Evolutionary conservation across 1,139 yeast species (phyloP).

Genomic region (Wickerhamiella infanticola): DNA sequence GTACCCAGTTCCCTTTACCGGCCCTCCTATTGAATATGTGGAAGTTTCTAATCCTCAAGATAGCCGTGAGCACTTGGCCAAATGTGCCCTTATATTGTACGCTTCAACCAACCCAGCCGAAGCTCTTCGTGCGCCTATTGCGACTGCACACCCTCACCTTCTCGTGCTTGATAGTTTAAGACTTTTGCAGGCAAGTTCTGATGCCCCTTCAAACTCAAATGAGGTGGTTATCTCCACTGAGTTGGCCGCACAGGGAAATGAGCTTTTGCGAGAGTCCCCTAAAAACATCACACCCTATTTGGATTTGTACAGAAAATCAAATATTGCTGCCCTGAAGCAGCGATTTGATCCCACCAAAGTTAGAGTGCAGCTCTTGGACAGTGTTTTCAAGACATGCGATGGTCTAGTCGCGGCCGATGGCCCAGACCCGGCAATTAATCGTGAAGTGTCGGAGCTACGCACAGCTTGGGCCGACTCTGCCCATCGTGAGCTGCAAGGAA

Average conservation of each 20-base stretch:
- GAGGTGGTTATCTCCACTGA: slow-evolving; percentile 13
- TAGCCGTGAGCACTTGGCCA: slow-evolving; percentile 19
- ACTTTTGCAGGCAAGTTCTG: not conserved
- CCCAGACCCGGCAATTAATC: slow-evolving; percentile 4
- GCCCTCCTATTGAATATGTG: slow-evolving; percentile 18
- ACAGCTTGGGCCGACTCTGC: slow-evolving; percentile 24
- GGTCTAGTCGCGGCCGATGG: slow-evolving; percentile 11
- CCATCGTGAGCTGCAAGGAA: slow-evolving; percentile 25
- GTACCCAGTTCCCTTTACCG: slow-evolving; percentile 22
- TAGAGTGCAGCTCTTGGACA: slow-evolving; percentile 13
- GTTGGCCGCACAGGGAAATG: slow-evolving; percentile 18
- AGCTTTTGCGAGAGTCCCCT: slow-evolving; percentile 19
- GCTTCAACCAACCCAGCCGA: slow-evolving; percentile 13
- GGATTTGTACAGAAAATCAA: slow-evolving; percentile 16
- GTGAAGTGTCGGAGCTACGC: slow-evolving; percentile 13
- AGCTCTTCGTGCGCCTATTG: slow-evolving; percentile 12
- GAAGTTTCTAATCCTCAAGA: slow-evolving; percentile 22
- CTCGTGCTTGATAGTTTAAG: slow-evolving; percentile 15
- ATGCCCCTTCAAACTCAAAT: not conserved
- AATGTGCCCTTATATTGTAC: slow-evolving; percentile 21
- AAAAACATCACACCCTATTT: slow-evolving; percentile 18
- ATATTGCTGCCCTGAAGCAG: slow-evolving; percentile 15
- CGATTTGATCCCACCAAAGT: slow-evolving; percentile 12
- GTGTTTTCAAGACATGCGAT: slow-evolving; percentile 19
- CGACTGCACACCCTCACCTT: slow-evolving; percentile 15